Base-by-base conservation (phyloP, 306 rosid genomes). In the Gillenia trifoliata region DNA sequence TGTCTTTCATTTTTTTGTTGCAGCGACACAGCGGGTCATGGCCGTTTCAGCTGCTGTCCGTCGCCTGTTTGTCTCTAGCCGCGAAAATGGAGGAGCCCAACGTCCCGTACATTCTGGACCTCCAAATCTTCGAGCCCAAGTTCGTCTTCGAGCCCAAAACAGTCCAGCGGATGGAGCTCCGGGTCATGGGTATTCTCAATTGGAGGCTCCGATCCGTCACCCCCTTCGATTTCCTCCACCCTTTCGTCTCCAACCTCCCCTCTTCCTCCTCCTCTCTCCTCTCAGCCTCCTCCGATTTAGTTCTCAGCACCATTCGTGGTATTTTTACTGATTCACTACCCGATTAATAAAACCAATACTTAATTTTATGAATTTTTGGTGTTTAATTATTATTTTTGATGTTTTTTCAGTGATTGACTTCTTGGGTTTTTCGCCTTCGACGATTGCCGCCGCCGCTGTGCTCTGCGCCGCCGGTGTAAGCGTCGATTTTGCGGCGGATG, bases 131-230 rank as follows among this genome's bases (percentile, higher is more conserved):
- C 56, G 81, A 85, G 0, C 90, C 97, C 33, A 67, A 71, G 1
- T 86, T 78, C 78, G 47, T 89, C 0, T 89, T 92, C 77, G 87
- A 85, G 29, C 86, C 97, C 55, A 83, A 71, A 70, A 88, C 90
- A 3, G 20, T 92, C 17, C 93, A 85, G 78, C 74, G 87, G 78
- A 88, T 88, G 97, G 97, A 92, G 85, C 88, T 92, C 1, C 38
- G 77, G 63, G 81, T 92, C 66, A 64, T 89, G 92, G 6, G 86
- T 16, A 66, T 26, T 54, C 96, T 92, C 73, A 54, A 84, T 3
- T 92, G 96, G 96, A 81, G 93, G 72, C 75, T 89, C 23, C 92
- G 86, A 68, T 86, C 90, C n/a, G 82, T 89, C 19, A 92, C 96
- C 0, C 96, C 96, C 15, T 92, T 80, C 77, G 89, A 92, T 81